A percentile compares a stretch with the other conserved stretches of the same genome.
Evolutionary conservation across 768 basidiomycete genomes (phyloP).

Genomic region (Suillus fuscotomentosus): DNA sequence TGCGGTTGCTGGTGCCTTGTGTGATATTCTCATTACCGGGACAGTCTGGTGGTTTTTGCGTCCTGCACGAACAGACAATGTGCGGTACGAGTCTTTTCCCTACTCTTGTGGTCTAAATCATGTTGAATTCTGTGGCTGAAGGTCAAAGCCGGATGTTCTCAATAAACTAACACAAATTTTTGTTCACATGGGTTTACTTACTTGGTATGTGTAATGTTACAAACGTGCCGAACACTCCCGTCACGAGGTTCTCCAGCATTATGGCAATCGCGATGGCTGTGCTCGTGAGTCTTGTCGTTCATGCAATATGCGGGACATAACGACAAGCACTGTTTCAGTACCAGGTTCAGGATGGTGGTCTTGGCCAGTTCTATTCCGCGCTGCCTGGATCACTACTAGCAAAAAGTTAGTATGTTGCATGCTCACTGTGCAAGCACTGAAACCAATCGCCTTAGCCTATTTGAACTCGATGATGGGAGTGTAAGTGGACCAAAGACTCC

Average conservation of each 20-base stretch:
- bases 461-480: conserved; percentile 25
- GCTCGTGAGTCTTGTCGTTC: conserved; percentile 9
- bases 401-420: conserved; percentile 13
- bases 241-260: conserved; percentile 6
- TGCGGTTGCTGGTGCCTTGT: conserved; percentile 17
- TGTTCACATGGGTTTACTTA: conserved; percentile 20
- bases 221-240: not conserved
- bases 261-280: conserved; percentile 10
- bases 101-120: not conserved
- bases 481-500: conserved; percentile 12
- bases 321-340: conserved; percentile 8
- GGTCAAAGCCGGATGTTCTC: conserved; percentile 9
- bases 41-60: conserved; percentile 17
- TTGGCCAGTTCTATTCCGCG: conserved; percentile 8
- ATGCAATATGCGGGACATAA: not conserved
- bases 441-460: conserved; percentile 12
- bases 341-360: conserved; percentile 8
- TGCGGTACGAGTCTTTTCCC: conserved; percentile 10
- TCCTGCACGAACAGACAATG: conserved; percentile 8
- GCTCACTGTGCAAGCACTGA: not conserved
- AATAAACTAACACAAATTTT: conserved; percentile 13
- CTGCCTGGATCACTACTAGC: conserved; percentile 14
- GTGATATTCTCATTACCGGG: conserved; percentile 19
- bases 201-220: conserved; percentile 13
- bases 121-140: not conserved